Percentiles rank a stretch among this genome's conserved stretches.
Conservation (phyloP, 1,284 basidiomycete species). For the Sanguinoderma infundibulare region DNA sequence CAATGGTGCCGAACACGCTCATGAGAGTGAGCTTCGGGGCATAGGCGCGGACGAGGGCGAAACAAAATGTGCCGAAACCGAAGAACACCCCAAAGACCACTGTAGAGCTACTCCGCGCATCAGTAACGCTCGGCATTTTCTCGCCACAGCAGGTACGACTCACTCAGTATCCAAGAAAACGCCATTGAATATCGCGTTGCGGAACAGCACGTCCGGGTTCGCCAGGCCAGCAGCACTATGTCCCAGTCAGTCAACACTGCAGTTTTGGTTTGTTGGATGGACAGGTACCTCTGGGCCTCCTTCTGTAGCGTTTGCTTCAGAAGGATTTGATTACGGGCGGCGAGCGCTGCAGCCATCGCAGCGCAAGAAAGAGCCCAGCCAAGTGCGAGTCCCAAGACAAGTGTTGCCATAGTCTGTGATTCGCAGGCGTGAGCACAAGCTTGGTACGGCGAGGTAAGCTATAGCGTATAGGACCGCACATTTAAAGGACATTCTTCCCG, state of each 20-base stretch:
- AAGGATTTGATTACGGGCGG: conserved; percentile 57
- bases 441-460: not conserved
- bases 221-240: conserved; percentile 48
- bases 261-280: not conserved
- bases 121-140: not conserved
- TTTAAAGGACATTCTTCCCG: too few species aligned
- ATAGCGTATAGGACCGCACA: too few species aligned
- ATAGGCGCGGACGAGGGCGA: conserved; percentile 65
- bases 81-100: conserved; percentile 76
- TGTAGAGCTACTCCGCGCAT: conserved; percentile 44
- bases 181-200: conserved; percentile 62
- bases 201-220: conserved; percentile 53
- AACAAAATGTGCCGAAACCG: conserved; percentile 63
- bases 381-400: conserved; percentile 62
- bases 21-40: conserved; percentile 63
- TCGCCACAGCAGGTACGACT: conserved; percentile 4
- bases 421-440: not conserved
- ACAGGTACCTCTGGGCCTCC: conserved; percentile 47
- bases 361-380: conserved; percentile 82
- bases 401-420: conserved; percentile 46
- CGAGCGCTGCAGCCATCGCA: conserved; percentile 68
- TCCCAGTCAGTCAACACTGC: not conserved
- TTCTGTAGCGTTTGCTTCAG: conserved; percentile 51
- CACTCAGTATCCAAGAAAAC: conserved; percentile 68
- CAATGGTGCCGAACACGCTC: conserved; percentile 62